Evolutionary conservation across 2,329 filamentous ascomycete species (phyloP), one percentile per base, ranked within the genome.

Genomic region (Stachybotrys echinatus): DNA sequence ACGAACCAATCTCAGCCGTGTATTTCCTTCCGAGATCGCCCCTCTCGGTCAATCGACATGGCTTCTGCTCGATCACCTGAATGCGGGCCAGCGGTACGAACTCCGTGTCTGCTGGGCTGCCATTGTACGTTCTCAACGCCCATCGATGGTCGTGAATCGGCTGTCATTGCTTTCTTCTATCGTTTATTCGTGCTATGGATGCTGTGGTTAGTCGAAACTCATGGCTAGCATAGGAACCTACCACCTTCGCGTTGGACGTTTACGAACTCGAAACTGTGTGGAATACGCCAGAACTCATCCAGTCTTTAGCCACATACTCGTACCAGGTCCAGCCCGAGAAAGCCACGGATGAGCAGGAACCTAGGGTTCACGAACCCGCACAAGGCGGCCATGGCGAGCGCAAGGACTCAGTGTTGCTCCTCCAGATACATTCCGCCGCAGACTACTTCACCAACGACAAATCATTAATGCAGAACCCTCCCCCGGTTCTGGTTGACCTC

Each of bases 91-190:
- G 61, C 81, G 91, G 56, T 96, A 97, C 75, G 94, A 99, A 74
- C 80, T 95, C 45, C 84, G 94, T 49, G 77, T 96, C 52, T 97
- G 92, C 72, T 99, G 92, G 92, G 79, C 90, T 52, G 94, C 94
- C 39, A 94, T 87, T 53, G 92, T 96, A 78, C 70, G 88, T 77
- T 27, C 42, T 45, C 37, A 45, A 23, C 22, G 3, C n/a, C 7
- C 42, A 45, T 2, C 4, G 17, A 45, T 43, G 3, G 6, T 21
- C 12, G n/a, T n/a, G n/a, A n/a, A n/a, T n/a, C n/a, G n/a, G n/a
- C n/a, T n/a, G n/a, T n/a, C n/a, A n/a, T n/a, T n/a, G n/a, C n/a
- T n/a, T n/a, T n/a, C n/a, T n/a, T n/a, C n/a, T n/a, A n/a, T n/a
- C n/a, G n/a, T n/a, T n/a, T n/a, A n/a, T n/a, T n/a, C n/a, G n/a